Base-by-base conservation (phyloP, 495 filamentous ascomycete species). In the Apiosordaria backusii region DNA sequence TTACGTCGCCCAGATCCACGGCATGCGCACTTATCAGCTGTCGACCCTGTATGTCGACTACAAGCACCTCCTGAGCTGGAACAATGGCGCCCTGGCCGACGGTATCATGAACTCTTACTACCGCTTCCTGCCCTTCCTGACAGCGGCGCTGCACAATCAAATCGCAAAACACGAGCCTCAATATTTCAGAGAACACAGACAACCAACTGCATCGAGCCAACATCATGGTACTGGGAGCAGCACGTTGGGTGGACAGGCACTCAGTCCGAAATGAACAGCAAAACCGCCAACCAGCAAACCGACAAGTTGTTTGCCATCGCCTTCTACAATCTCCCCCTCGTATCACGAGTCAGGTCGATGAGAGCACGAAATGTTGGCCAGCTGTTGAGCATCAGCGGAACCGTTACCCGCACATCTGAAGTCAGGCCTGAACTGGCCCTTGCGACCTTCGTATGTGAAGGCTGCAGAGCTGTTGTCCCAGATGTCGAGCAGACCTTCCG, bases 31-130 rank as follows among this genome's bases (percentile, higher is more conserved):
- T 63, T 93, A 91, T 76, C 86, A 89, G 66, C 83, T 97, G n/a
- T 97, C 93, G 1, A 99, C 95, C 4, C 88, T 98, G 52, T 99
- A 98, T 75, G 91, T 99, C 72, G 96, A 99, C 78, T 99, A 88
- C 81, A 91, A 86, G 60, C 95, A 99, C 77, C 78, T 99, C 50
- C 83, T 88, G 21, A 83, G 84, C 6, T 84, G 85, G 71, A 84
- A 87, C 65, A 86, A 90, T 65, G 90, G 90, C 24, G 85, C 87
- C 40, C 79, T 99, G 52, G 91, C 93, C 18, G 87, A 87, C 61
- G 93, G 92, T 45, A 91, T 98, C 65, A 88, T 91, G 60, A 87
- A 87, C 70, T 89, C 94, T 70, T 97, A 97, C 83, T 98, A 98
- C 77, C 89, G 95, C 67, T 97, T 97, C 75, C 85, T 93, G 2